Evolutionary conservation across 441 rosid species (phyloP), one percentile per base, ranked within the genome.

Genomic region (Isatis lusitanica): DNA sequence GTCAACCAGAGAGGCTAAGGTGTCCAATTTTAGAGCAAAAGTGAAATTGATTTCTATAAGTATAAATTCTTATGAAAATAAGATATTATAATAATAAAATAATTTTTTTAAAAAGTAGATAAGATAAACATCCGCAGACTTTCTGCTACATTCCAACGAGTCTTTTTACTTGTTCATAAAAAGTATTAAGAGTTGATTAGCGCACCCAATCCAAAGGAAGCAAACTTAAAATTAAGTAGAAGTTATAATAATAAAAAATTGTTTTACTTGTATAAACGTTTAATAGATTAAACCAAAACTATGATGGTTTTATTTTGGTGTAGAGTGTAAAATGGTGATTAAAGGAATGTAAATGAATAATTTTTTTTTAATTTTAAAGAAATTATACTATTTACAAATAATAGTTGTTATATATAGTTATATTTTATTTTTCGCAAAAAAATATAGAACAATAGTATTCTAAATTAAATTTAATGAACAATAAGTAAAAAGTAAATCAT

Each of bases 1-100:
- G 73, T 67, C 63, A 66, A 48, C 55, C 13, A 65, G 50, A 73
- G 65, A 26, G 17, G 46, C 35, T 36, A 36, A 3, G 38, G 42
- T 43, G 48, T 64, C 39, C 26, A 63, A 4, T 73, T 43, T 42
- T 40, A 71, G 9, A 44, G 26, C 26, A 73, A 42, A 52, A 26
- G 2, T 4, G 2, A 44, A 44, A 44, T 15, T 44, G 2, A 44
- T 15, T 2, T 36, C n/a, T 10, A 21, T 40, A 11, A 28, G 6
- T 24, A 43, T 16, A 57, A 17, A 44, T 21, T 68, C 6, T 26
- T 40, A 38, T 24, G 6, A 50, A 24, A 26, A 56, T 17, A 71
- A 40, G 53, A 62, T 8, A 40, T 13, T 53, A 36, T 16, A 15
- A 52, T 26, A 4, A 38, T 18, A 21, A 31, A 5, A 16, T 2